Conservation (phyloP, 371 early-diverging fungal species). For the Actinomortierella wolfii region DNA sequence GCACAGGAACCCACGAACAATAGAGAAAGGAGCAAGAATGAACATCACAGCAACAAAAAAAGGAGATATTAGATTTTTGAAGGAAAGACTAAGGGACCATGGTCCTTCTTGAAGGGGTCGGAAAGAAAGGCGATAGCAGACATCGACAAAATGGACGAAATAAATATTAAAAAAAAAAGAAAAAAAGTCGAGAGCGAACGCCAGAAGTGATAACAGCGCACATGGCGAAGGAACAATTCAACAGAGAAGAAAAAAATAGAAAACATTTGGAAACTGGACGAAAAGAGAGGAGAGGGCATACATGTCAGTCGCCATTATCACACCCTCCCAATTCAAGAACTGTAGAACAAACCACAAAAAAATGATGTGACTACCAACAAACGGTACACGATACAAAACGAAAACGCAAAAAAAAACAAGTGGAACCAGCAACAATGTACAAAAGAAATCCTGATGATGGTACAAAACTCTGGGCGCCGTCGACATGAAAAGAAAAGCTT, state of each 20-base stretch:
- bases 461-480: too few species aligned
- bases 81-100: not conserved
- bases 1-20: slow-evolving; percentile 3
- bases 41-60: slow-evolving; percentile 17
- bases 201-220: too few species aligned
- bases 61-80: not conserved
- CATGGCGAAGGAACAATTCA: slow-evolving; percentile 5
- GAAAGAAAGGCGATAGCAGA: slow-evolving; percentile 20
- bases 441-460: slow-evolving; percentile 20
- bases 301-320: not conserved
- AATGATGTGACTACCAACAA: slow-evolving; percentile 1
- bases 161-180: too few species aligned
- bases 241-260: slow-evolving; percentile 5
- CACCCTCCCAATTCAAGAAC: too few species aligned
- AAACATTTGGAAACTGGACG: slow-evolving; percentile 4
- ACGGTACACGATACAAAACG: not conserved
- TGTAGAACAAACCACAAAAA: not conserved
- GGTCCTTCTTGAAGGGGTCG: slow-evolving; percentile 10
- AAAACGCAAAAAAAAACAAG: not conserved
- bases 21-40: slow-evolving; percentile 21
- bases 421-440: not conserved
- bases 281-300: not conserved
- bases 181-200: too few species aligned
- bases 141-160: not conserved
- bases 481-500: too few species aligned